Conservation (phyloP, 257 asterid species). For the Solanum pennellii region DNA sequence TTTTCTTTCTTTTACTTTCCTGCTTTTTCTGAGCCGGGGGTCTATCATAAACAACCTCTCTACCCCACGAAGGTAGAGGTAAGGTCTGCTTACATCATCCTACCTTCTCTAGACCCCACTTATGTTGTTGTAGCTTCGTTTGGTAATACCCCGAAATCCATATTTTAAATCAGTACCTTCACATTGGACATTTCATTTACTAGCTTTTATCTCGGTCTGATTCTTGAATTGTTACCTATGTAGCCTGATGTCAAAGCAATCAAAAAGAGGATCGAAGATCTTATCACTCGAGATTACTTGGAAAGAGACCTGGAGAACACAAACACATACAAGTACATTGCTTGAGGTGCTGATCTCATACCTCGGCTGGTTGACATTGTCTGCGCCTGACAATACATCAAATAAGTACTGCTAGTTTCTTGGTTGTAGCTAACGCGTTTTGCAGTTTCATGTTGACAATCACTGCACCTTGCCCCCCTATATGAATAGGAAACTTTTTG, state of each 20-base stretch:
- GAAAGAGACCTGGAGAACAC: constrained; percentile 38
- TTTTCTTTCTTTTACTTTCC: neutral
- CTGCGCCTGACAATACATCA: neutral
- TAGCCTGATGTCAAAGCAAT: constrained; percentile 46
- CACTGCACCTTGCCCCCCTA: neutral
- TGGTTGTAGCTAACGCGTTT: neutral
- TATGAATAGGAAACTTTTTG: neutral
- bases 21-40: neutral
- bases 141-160: neutral
- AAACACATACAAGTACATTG: constrained; percentile 30
- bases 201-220: neutral
- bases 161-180: neutral
- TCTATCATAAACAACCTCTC: neutral
- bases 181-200: neutral
- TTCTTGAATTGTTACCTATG: neutral
- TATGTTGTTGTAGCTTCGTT: neutral
- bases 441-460: neutral
- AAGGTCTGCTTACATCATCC: neutral
- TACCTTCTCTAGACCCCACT: neutral
- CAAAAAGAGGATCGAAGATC: constrained; percentile 49
- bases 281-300: constrained; percentile 36
- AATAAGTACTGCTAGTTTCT: neutral
- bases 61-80: neutral
- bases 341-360: constrained; percentile 7
- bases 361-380: neutral